A percentile compares a stretch with the other conserved stretches of the same genome.
phyloP scores from a whole-genome alignment of 768 basidiomycete genomes.

The Boletus reticulatus region DNA sequence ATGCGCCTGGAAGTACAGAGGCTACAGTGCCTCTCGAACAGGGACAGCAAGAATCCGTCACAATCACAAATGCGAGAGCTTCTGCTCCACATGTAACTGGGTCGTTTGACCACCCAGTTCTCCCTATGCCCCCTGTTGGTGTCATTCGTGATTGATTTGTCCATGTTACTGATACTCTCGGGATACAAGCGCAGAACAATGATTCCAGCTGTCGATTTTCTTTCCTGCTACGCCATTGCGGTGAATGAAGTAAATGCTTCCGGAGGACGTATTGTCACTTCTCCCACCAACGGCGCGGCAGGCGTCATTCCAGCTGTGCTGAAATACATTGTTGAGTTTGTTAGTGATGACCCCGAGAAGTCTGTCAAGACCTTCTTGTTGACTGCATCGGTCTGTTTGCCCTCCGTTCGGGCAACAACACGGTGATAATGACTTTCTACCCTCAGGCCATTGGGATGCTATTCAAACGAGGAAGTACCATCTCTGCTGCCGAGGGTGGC shows the following conservation, averaged over 20 bases:
- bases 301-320: slow-evolving; percentile 92
- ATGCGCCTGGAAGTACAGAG: slow-evolving; percentile 20
- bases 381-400: slow-evolving; percentile 69
- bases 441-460: slow-evolving; percentile 86
- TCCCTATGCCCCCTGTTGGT: slow-evolving; percentile 81
- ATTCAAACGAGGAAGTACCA: slow-evolving; percentile 96
- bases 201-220: slow-evolving; percentile 91
- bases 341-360: slow-evolving; percentile 88
- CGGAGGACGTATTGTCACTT: slow-evolving; percentile 92
- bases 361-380: slow-evolving; percentile 86
- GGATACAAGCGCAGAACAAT: slow-evolving; percentile 67
- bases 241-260: slow-evolving; percentile 94
- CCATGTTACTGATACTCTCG: not conserved
- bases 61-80: not conserved
- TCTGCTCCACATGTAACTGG: slow-evolving; percentile 57
- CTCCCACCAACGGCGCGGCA: slow-evolving; percentile 90
- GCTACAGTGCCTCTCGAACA: not conserved
- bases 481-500: slow-evolving; percentile 93
- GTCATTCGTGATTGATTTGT: not conserved
- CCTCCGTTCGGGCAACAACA: not conserved
- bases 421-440: slow-evolving; percentile 8
- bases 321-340: slow-evolving; percentile 90
- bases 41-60: slow-evolving; percentile 2
- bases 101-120: slow-evolving; percentile 72
- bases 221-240: slow-evolving; percentile 92